Base-by-base conservation (phyloP, 202 grass and related monocot species). In the Brachypodium distachyon region DNA sequence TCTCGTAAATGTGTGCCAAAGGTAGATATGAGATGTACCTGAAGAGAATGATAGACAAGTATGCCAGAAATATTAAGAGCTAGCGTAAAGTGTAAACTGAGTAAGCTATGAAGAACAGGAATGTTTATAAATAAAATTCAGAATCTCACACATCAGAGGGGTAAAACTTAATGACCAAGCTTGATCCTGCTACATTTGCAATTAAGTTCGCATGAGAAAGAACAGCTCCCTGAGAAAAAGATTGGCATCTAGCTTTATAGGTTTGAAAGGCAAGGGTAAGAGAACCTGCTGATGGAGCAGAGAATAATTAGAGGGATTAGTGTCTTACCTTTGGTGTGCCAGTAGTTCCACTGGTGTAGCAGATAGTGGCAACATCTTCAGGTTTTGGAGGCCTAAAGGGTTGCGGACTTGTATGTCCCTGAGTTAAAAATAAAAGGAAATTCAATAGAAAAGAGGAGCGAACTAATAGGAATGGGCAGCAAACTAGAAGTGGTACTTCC, bases 341-440 rank as follows among this genome's bases (percentile, higher is more conserved):
- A 50, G 92, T 99, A 49, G 96, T 99, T 53, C 96, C 96, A 75
- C 96, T 99, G 25, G 96, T 99, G 74, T 99, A 99, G 84, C 96
- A 99, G 46, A 99, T 87, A 59, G 96, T 99, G 25, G 96, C 96
- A 83, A 87, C 23, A 77, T 93, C 92, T 79, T 96, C 83, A 83
- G 92, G 89, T 79, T 99, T 96, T 23, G 96, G 87, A 77, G 89
- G 85, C 22, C 71, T 61, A 81, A 95, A 99, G 41, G 80, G 81
- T 70, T 89, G 89, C 69, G 91, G 77, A 70, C 73, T 87, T 34
- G 18, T 68, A 54, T 83, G 67, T 42, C 92, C 92, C 96, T 99
- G 81, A 87, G 64, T 70, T 79, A 27, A 48, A 79, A 21, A 85
- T 40, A 18, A 22, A 36, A 55, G 10, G 0, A 17, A 52, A 6